phyloP scores from a whole-genome alignment of 495 filamentous ascomycete genomes.

The Penicillium ucsense region DNA sequence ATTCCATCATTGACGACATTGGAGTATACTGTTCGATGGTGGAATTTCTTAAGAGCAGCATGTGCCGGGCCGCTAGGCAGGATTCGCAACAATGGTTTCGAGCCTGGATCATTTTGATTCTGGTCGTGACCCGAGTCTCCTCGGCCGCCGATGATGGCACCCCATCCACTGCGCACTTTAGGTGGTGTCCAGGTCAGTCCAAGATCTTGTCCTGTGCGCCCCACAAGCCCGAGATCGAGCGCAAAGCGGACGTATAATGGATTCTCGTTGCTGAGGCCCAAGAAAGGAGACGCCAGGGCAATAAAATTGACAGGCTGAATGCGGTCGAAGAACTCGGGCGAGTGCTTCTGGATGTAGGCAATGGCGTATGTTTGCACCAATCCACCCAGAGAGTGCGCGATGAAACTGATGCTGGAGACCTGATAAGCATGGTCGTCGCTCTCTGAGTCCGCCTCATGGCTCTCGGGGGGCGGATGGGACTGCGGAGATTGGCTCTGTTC shows the following conservation, averaged over 20 bases:
- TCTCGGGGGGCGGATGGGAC: slow-evolving; percentile 1
- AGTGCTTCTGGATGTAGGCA: slow-evolving; percentile 95
- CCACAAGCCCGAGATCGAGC: slow-evolving; percentile 89
- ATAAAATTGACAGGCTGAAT: slow-evolving; percentile 92
- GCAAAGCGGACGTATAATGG: slow-evolving; percentile 96
- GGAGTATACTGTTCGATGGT: slow-evolving; percentile 87
- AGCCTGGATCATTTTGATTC: slow-evolving; percentile 57
- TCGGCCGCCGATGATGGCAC: slow-evolving; percentile 69
- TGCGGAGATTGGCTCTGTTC: slow-evolving; percentile 5
- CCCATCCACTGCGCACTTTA: slow-evolving; percentile 78
- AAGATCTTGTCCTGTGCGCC: slow-evolving; percentile 87
- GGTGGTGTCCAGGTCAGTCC: slow-evolving; percentile 91
- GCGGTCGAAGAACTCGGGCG: slow-evolving; percentile 76
- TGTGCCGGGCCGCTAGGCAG: slow-evolving; percentile 90
- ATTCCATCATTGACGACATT: slow-evolving; percentile 99
- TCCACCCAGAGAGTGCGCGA: slow-evolving; percentile 88
- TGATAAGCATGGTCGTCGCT: slow-evolving; percentile 56
- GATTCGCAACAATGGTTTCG: slow-evolving; percentile 85
- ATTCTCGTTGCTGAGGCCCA: slow-evolving; percentile 95
- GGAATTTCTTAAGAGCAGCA: slow-evolving; percentile 72
- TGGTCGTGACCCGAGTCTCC: slow-evolving; percentile 57
- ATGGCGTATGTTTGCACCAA: slow-evolving; percentile 91
- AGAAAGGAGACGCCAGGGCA: slow-evolving; percentile 77
- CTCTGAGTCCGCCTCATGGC: slow-evolving; percentile 6
- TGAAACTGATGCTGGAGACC: slow-evolving; percentile 91